phyloP scores from a whole-genome alignment of 2,329 filamentous ascomycete species.

The Trichoderma hamatum region DNA sequence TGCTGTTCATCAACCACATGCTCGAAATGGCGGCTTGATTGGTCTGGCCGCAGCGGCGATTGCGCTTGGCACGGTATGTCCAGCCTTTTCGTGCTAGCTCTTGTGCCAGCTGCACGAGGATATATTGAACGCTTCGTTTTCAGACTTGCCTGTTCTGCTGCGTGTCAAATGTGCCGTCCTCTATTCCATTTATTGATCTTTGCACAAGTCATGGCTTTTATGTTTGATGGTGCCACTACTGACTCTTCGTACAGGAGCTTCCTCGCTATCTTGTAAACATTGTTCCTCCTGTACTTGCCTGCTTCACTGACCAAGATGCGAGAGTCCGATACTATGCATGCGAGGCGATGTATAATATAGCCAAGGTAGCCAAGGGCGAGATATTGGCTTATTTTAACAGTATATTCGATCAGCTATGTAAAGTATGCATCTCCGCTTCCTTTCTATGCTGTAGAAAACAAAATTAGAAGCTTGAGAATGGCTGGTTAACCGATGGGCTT shows the following conservation, averaged over 20 bases:
- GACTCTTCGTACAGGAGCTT: slow-evolving; percentile 80
- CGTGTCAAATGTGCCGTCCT: neutral
- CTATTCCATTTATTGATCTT: neutral
- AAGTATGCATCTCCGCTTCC: slow-evolving; percentile 57
- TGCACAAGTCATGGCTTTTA: neutral
- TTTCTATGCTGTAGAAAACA: neutral
- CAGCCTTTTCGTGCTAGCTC: slow-evolving; percentile 5
- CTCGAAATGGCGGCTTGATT: slow-evolving; percentile 93
- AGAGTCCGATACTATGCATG: slow-evolving; percentile 97
- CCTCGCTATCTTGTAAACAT: slow-evolving; percentile 91
- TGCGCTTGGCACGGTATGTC: slow-evolving; percentile 82
- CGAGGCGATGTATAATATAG: slow-evolving; percentile 99
- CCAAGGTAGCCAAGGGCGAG: slow-evolving; percentile 97
- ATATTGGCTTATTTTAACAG: slow-evolving; percentile 97
- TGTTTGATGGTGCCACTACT: neutral
- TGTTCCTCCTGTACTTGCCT: slow-evolving; percentile 92
- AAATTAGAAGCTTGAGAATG: neutral
- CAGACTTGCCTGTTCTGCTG: neutral
- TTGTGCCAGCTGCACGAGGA: neutral
- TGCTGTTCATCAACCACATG: slow-evolving; percentile 94
- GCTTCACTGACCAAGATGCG: slow-evolving; percentile 97
- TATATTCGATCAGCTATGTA: slow-evolving; percentile 96
- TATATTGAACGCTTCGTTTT: neutral
- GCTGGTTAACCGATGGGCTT: neutral
- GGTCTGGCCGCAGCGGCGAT: slow-evolving; percentile 95